Base-by-base conservation (phyloP, 2,329 filamentous ascomycete genomes). In the Colletotrichum musae region DNA sequence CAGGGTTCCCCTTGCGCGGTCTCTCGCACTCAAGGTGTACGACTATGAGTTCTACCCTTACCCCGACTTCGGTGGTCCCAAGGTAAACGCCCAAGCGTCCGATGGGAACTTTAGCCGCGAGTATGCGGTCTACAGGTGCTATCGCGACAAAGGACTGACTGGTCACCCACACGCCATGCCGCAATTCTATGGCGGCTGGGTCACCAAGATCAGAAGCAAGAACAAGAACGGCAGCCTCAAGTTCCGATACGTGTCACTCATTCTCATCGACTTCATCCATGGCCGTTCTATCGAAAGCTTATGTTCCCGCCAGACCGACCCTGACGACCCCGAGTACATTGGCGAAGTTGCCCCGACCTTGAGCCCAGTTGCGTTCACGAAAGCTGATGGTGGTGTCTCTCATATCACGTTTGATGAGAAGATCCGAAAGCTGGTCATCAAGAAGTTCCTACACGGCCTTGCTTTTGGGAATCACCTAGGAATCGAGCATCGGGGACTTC, bases 21-120 rank as follows among this genome's bases (percentile, higher is more conserved):
- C 13, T 9, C 36, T 57, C 18, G 36, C 41, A 18, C 6, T 16
- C 13, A 57, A 57, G 21, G 39, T n/a, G 10, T 16, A 24, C 36
- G 53, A 57, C 36, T 39, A 24, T 13, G 39, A 21, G 5, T 41
- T 6, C 10, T 6, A 21, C 36, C 18, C 13, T 2, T 28, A 18
- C 39, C 21, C 21, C 21, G 15, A 13, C 39, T 26, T 43, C 0
- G 54, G 54, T 0, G 54, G n/a, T 0, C 54, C 54, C 0, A 28
- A 2, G 36, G 2, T 0, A 12, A 45, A 7, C 54, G 0, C 6
- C 1, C 0, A 58, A 15, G 0, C 45, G 0, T 21, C 54, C 0
- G 54, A 58, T 1, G 54, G 39, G 18, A 0, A 45, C 0, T 26
- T 58, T 0, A 26, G 32, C 54, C 54, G 54, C 43, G 24, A 45